These are phyloP conservation scores for Rubus idaeus DNA, from an alignment of 306 rosid genomes.

Conservation along the genomic window DNA sequence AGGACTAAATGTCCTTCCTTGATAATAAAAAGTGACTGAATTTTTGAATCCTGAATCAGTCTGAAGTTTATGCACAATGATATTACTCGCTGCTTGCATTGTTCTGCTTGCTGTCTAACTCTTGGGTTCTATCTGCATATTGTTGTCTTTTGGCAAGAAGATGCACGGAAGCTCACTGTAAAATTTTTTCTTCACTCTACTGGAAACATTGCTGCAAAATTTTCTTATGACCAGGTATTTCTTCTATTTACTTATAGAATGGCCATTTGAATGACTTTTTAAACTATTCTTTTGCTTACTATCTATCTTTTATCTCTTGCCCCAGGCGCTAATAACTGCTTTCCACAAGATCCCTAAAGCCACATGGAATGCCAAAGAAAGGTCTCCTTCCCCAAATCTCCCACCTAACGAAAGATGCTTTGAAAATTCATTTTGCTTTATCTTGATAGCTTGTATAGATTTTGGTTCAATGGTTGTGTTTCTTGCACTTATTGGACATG, in stretches of 20 bases:
- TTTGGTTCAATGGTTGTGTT: background rate
- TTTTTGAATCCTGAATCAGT: background rate
- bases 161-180: conserved; percentile 52
- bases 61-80: background rate
- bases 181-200: conserved; percentile 72
- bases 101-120: conserved; percentile 5
- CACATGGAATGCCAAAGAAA: conserved; percentile 76
- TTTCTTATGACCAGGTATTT: conserved; percentile 68
- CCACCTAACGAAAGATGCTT: conserved; percentile 2
- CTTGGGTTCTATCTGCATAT: conserved; percentile 3
- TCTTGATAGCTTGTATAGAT: conserved; percentile 3
- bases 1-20: background rate
- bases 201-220: conserved; percentile 77
- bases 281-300: conserved; percentile 21
- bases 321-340: conserved; percentile 61
- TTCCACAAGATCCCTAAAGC: conserved; percentile 68
- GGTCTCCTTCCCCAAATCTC: conserved; percentile 35
- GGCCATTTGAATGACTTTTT: background rate
- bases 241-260: conserved; percentile 9
- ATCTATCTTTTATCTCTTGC: conserved; percentile 20
- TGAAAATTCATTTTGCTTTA: background rate
- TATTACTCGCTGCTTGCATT: background rate
- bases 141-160: conserved; percentile 37
- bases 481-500: conserved; percentile 8
- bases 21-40: background rate